Evolutionary conservation across 192 early-diverging fungal species (phyloP).

Genomic region (Funneliformis mosseae): DNA sequence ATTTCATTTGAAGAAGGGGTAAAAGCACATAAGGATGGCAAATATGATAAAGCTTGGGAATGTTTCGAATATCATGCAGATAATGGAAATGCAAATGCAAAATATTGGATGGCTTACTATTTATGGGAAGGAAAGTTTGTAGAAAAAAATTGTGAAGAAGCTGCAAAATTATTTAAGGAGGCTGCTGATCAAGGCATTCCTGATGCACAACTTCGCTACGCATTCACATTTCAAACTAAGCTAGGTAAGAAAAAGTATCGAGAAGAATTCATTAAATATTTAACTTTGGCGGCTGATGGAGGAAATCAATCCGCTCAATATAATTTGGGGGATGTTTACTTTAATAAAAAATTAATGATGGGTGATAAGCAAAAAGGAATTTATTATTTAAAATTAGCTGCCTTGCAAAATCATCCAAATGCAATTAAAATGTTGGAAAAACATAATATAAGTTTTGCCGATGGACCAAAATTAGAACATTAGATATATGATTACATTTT

Average conservation of each 20-base stretch:
- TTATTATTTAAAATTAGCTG: constrained; percentile 9
- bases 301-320: constrained; percentile 19
- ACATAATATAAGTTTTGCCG: neutral
- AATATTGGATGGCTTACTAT: constrained; percentile 27
- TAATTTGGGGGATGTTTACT: constrained; percentile 19
- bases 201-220: constrained; percentile 18
- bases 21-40: neutral
- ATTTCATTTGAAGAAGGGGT: constrained; percentile 20
- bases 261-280: constrained; percentile 3
- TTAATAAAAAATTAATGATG: neutral
- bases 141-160: neutral
- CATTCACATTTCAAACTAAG: constrained; percentile 4
- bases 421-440: constrained; percentile 8
- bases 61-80: constrained; percentile 13
- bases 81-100: neutral
- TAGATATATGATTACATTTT: neutral
- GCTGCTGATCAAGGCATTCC: constrained; percentile 9
- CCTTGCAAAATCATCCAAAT: constrained; percentile 22
- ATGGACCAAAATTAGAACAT: neutral
- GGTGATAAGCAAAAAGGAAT: constrained; percentile 1
- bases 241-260: neutral
- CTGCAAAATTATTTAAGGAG: neutral
- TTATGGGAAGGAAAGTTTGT: neutral
- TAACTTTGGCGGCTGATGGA: constrained; percentile 3
- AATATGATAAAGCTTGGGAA: constrained; percentile 19